Conservation (phyloP, 2,329 filamentous ascomycete genomes). For the Pseudocercospora macadamiae region DNA sequence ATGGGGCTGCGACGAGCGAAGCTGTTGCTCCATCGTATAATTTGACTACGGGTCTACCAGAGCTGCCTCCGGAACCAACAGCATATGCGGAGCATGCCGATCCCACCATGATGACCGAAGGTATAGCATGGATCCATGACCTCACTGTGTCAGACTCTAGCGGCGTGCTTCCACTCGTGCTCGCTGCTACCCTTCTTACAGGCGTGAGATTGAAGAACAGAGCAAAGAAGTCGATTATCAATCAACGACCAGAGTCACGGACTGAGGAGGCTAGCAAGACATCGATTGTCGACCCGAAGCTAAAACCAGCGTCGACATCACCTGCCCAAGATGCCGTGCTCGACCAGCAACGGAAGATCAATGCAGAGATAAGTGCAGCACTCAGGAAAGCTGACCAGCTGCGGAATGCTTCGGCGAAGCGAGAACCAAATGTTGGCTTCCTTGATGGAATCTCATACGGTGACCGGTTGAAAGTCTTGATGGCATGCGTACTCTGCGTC, state of each 20-base stretch:
- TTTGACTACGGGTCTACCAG: neutral
- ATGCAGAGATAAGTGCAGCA: slow-evolving; percentile 13
- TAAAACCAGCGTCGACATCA: neutral
- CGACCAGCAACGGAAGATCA: slow-evolving; percentile 1
- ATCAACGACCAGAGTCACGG: neutral
- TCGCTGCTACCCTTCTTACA: slow-evolving; percentile 22
- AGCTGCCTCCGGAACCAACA: neutral
- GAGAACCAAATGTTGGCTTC: neutral
- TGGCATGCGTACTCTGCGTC: slow-evolving; percentile 39
- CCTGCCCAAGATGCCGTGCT: neutral
- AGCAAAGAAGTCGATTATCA: neutral
- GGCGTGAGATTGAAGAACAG: neutral
- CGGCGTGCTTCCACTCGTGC: slow-evolving; percentile 19
- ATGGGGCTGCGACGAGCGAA: neutral
- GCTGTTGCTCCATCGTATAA: neutral
- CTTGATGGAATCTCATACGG: slow-evolving; percentile 15
- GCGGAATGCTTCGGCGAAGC: neutral
- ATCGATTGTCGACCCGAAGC: neutral
- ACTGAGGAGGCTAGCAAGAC: neutral
- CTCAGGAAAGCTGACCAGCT: slow-evolving; percentile 16
- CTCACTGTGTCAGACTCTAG: slow-evolving; percentile 58
- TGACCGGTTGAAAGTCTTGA: slow-evolving; percentile 32
- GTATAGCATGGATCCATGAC: slow-evolving; percentile 64
- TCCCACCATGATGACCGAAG: slow-evolving; percentile 57
- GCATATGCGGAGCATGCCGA: slow-evolving; percentile 43